Conservation (phyloP, 2,329 filamentous ascomycete species). For the Trematosphaeria pertusa region DNA sequence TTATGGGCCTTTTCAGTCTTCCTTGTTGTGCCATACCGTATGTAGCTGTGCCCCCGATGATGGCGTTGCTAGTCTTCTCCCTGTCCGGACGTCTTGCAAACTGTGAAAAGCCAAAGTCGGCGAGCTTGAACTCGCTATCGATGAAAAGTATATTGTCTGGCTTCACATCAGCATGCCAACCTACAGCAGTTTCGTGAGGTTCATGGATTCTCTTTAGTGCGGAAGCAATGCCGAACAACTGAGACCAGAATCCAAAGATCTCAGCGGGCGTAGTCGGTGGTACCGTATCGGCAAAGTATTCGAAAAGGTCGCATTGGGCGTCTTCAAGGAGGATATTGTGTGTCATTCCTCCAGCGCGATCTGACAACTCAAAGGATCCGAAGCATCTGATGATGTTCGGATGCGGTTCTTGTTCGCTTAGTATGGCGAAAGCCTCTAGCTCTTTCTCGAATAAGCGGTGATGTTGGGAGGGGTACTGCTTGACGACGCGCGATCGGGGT, state of each 20-base stretch:
- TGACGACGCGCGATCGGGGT: slow-evolving; percentile 1
- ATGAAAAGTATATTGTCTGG: slow-evolving; percentile 51
- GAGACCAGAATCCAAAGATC: slow-evolving; percentile 37
- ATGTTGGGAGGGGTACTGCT: slow-evolving; percentile 5
- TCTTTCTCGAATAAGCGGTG: slow-evolving; percentile 3
- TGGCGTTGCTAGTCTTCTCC: background rate
- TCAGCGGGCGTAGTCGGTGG: slow-evolving; percentile 26
- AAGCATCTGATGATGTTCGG: slow-evolving; percentile 5
- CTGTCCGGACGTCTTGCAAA: slow-evolving; percentile 20
- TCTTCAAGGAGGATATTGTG: slow-evolving; percentile 45
- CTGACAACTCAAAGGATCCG: slow-evolving; percentile 7
- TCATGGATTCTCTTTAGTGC: slow-evolving; percentile 32
- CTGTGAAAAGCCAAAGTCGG: slow-evolving; percentile 46
- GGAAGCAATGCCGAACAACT: slow-evolving; percentile 30
- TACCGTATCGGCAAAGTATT: slow-evolving; percentile 31
- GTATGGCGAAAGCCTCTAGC: background rate
- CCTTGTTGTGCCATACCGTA: too few relatives aligned
- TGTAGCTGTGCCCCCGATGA: slow-evolving; percentile 39
- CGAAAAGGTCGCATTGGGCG: slow-evolving; percentile 40
- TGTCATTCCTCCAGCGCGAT: slow-evolving; percentile 5
- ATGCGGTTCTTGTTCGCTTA: background rate
- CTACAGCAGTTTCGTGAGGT: slow-evolving; percentile 18
- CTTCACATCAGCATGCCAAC: slow-evolving; percentile 53
- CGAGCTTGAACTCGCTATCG: slow-evolving; percentile 44
- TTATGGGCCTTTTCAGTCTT: too few relatives aligned